Conservation (phyloP, 352 stramenopile species). For the Blastocystis sp. region DNA sequence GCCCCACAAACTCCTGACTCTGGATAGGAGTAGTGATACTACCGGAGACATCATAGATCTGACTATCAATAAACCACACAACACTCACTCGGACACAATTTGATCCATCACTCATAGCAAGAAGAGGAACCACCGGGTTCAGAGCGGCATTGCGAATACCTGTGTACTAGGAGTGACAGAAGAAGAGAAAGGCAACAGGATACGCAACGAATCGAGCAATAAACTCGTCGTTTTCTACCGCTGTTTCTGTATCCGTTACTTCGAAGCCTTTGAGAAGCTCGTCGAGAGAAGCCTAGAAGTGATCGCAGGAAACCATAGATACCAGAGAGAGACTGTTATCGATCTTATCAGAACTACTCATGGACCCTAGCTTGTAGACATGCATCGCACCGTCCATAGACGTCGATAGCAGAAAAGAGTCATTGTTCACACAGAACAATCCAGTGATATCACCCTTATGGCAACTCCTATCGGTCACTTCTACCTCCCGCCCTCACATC, state of each 20-base stretch:
- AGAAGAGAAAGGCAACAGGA: no score
- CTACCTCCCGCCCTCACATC: not conserved
- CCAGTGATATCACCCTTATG: conserved; percentile 37
- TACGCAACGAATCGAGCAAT: not conserved
- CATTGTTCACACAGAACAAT: not conserved
- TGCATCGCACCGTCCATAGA: conserved; percentile 38
- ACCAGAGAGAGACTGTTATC: not conserved
- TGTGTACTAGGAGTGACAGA: no score
- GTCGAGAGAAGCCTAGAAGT: not conserved
- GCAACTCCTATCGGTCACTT: not conserved
- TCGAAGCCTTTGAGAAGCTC: conserved; percentile 37
- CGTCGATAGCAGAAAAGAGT: not conserved
- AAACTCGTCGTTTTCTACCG: conserved; percentile 14
- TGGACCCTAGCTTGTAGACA: conserved; percentile 9
- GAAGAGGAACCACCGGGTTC: not conserved
- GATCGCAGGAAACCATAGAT: not conserved
- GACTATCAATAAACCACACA: not conserved
- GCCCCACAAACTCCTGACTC: conserved; percentile 11
- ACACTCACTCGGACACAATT: not conserved
- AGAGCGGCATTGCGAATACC: not conserved
- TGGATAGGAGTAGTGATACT: not conserved
- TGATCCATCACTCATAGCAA: not conserved
- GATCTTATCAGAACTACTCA: not conserved
- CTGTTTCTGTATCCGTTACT: not conserved
- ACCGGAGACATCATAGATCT: not conserved